Evolutionary conservation across 1,284 basidiomycete genomes (phyloP).

Genomic region (Rhodotorula sp.): DNA sequence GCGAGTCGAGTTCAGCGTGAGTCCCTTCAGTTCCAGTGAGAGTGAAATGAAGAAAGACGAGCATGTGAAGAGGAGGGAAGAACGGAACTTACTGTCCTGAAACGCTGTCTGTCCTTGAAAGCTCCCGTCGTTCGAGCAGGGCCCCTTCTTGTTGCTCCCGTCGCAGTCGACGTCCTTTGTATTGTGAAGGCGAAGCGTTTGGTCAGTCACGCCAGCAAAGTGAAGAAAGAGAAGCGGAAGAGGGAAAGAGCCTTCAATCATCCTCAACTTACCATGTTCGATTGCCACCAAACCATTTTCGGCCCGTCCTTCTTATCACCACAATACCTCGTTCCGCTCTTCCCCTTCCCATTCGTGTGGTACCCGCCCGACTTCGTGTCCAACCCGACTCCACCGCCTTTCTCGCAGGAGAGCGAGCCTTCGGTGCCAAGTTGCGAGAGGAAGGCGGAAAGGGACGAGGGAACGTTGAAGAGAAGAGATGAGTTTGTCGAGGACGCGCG

Average conservation of each 20-base stretch:
- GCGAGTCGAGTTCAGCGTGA: background rate
- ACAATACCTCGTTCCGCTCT: slow-evolving; percentile 12
- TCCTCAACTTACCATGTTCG: slow-evolving; percentile 2
- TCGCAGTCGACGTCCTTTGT: slow-evolving; percentile 15
- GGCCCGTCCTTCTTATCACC: background rate
- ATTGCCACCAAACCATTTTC: slow-evolving; percentile 1
- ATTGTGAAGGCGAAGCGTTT: no score
- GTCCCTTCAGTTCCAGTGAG: background rate
- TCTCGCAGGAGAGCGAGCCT: slow-evolving; percentile 1
- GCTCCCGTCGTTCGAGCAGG: background rate
- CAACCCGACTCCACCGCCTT: background rate
- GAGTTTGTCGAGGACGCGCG: background rate
- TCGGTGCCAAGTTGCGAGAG: background rate
- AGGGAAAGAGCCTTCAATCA: no score
- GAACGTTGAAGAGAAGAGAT: slow-evolving; percentile 1
- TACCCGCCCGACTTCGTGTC: background rate
- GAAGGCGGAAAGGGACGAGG: background rate
- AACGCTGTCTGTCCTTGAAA: background rate
- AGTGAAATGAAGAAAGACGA: no score
- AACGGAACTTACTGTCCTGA: background rate
- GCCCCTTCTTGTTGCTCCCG: background rate
- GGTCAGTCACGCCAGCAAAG: background rate
- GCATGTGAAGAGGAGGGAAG: background rate
- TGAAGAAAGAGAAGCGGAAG: background rate
- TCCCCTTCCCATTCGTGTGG: slow-evolving; percentile 1